A percentile compares a stretch with the other conserved stretches of the same genome.
phyloP scores from a whole-genome alignment of 2,329 filamentous ascomycete genomes.

The Scleromitrula shiraiana region DNA sequence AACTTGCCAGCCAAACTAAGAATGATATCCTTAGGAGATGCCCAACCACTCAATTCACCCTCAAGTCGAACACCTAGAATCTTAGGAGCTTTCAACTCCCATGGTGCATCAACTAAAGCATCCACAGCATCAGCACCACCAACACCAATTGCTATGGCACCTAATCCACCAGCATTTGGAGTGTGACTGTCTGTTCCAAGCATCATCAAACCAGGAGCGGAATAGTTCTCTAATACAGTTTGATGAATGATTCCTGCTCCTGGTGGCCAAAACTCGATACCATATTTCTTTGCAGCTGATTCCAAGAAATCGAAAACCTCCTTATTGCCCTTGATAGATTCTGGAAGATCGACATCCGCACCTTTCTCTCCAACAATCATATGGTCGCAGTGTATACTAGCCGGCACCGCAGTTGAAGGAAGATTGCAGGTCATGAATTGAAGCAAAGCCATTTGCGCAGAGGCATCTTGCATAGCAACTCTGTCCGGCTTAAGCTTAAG shows the following conservation, averaged over 20 bases:
- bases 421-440: constrained; percentile 98
- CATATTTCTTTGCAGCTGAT: constrained; percentile 82
- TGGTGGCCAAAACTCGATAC: constrained; percentile 92
- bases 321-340: constrained; percentile 83
- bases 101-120: constrained; percentile 89
- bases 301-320: constrained; percentile 98
- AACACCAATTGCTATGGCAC: constrained; percentile 91
- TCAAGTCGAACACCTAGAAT: constrained; percentile 78
- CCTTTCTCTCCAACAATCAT: constrained; percentile 95
- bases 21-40: constrained; percentile 92
- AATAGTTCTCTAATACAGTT: constrained; percentile 96
- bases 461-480: constrained; percentile 98
- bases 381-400: constrained; percentile 98
- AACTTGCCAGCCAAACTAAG: constrained; percentile 80
- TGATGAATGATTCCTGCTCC: constrained; percentile 96
- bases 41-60: constrained; percentile 82
- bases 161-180: constrained; percentile 91
- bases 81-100: constrained; percentile 94
- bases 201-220: constrained; percentile 97
- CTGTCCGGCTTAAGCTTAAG: constrained; percentile 95
- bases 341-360: constrained; percentile 74
- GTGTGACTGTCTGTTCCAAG: constrained; percentile 96
- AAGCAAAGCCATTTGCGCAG: constrained; percentile 93
- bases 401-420: constrained; percentile 81
- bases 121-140: constrained; percentile 96